Percentiles rank a stretch among this genome's conserved stretches.
phyloP scores from a whole-genome alignment of 768 basidiomycete genomes.

The Cystofilobasidium capitatum region DNA sequence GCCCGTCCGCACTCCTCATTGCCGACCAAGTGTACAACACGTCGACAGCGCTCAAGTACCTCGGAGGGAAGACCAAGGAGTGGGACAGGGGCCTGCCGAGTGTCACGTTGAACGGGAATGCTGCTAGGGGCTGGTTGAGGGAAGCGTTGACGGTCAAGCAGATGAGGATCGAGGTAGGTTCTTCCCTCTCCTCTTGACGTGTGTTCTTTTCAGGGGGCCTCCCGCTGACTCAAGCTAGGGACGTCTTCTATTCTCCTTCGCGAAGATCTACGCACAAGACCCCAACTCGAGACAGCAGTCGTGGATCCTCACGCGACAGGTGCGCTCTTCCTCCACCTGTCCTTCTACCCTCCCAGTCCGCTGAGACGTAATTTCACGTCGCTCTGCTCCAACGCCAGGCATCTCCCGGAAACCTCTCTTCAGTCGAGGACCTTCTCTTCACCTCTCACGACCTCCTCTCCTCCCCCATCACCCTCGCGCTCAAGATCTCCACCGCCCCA shows the following conservation, averaged over 20 bases:
- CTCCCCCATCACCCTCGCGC: conserved; percentile 68
- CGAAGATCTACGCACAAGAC: conserved; percentile 26
- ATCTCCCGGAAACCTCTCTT: conserved; percentile 61
- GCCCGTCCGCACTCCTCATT: conserved; percentile 75
- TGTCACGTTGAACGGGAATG: conserved; percentile 62
- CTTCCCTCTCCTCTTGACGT: conserved; percentile 57
- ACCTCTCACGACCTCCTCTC: conserved; percentile 63
- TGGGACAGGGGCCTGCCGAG: conserved; percentile 51
- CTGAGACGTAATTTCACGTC: neutral
- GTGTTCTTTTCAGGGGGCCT: conserved; percentile 25
- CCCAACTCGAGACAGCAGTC: conserved; percentile 7
- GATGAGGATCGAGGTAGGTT: conserved; percentile 85
- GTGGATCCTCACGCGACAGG: conserved; percentile 18
- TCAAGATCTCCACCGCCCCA: conserved; percentile 55
- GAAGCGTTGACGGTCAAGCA: conserved; percentile 85
- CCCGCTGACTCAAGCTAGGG: neutral
- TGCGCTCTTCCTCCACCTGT: conserved; percentile 30
- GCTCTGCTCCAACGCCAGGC: conserved; percentile 42
- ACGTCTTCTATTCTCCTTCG: neutral
- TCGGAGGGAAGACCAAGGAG: conserved; percentile 46
- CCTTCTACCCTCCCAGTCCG: neutral
- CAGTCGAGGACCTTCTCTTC: conserved; percentile 75
- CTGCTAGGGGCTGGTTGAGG: conserved; percentile 71
- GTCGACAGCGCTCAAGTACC: conserved; percentile 82
- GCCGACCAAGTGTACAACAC: conserved; percentile 54